A percentile compares a stretch with the other conserved stretches of the same genome.
phyloP scores from a whole-genome alignment of 2,329 filamentous ascomycete species.

The Dactylellina leptospora region DNA sequence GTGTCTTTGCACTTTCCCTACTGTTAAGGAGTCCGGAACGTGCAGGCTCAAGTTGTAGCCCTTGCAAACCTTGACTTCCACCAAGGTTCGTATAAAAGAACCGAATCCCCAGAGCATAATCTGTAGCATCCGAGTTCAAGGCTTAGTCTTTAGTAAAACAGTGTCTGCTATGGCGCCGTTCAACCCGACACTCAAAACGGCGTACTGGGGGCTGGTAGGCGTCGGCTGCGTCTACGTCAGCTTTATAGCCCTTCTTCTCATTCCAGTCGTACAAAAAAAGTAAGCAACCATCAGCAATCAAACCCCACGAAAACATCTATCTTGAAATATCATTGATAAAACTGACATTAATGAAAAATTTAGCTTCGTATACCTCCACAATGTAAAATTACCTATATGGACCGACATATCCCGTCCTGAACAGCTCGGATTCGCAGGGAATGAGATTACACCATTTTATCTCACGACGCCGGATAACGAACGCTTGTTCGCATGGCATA shows the following conservation, averaged over 20 bases:
- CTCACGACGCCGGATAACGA: conserved; percentile 78
- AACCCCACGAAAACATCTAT: too few relatives aligned
- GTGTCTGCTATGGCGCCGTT: conserved; percentile 33
- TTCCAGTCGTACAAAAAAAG: conserved; percentile 80
- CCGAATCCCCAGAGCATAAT: too few relatives aligned
- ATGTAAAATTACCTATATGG: conserved; percentile 76
- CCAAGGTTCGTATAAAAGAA: too few relatives aligned
- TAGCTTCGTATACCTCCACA: conserved; percentile 85
- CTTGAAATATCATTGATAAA: too few relatives aligned
- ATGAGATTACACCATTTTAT: conserved; percentile 87
- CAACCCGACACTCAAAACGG: conserved; percentile 57
- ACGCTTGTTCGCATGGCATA: conserved; percentile 86
- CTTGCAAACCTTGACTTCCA: too few relatives aligned
- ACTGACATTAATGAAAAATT: neutral
- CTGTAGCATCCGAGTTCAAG: too few relatives aligned
- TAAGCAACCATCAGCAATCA: conserved; percentile 64
- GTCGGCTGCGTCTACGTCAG: conserved; percentile 72
- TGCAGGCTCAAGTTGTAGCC: too few relatives aligned
- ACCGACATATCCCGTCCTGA: conserved; percentile 79
- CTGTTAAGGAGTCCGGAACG: too few relatives aligned
- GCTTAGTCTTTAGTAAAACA: too few relatives aligned
- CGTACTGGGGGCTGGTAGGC: conserved; percentile 68
- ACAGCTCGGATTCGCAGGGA: conserved; percentile 87
- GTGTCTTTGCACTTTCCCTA: too few relatives aligned
- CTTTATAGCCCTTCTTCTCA: conserved; percentile 72